A percentile compares a stretch with the other conserved stretches of the same genome.
Evolutionary conservation across 352 stramenopile genomes (phyloP).

Genomic region (Thalassiosira delicatula): DNA sequence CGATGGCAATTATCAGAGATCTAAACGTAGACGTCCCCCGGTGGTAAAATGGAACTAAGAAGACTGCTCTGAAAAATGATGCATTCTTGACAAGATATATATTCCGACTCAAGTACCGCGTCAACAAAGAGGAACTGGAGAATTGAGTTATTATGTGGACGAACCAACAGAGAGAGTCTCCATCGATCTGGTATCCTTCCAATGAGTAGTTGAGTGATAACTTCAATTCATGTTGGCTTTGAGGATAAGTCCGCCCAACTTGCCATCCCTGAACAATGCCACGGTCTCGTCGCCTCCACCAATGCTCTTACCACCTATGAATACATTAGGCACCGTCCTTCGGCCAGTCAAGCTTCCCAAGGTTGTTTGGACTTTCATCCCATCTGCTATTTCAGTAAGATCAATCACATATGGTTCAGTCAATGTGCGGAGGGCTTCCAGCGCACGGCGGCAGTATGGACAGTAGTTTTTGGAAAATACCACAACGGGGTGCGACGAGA

Average conservation of each 20-base stretch:
- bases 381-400: constrained; percentile 78
- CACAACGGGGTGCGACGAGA: constrained; percentile 86
- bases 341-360: constrained; percentile 89
- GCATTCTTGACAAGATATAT: too few relatives aligned
- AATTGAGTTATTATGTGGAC: too few relatives aligned
- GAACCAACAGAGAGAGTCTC: too few relatives aligned
- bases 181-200: too few relatives aligned
- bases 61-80: too few relatives aligned
- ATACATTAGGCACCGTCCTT: constrained; percentile 95
- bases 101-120: too few relatives aligned
- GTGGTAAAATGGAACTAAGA: too few relatives aligned
- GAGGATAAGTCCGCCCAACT: constrained; percentile 87
- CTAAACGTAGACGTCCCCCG: too few relatives aligned
- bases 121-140: too few relatives aligned
- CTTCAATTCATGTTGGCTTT: too few relatives aligned
- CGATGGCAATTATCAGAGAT: too few relatives aligned
- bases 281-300: constrained; percentile 92
- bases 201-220: too few relatives aligned
- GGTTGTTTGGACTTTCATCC: constrained; percentile 87
- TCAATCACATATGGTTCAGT: constrained; percentile 83
- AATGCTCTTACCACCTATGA: constrained; percentile 92
- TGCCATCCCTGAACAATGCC: constrained; percentile 85
- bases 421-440: constrained; percentile 85
- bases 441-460: constrained; percentile 88
- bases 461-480: constrained; percentile 92